Evolutionary conservation across 768 basidiomycete species (phyloP).

Genomic region (Leccinum rimulosum): DNA sequence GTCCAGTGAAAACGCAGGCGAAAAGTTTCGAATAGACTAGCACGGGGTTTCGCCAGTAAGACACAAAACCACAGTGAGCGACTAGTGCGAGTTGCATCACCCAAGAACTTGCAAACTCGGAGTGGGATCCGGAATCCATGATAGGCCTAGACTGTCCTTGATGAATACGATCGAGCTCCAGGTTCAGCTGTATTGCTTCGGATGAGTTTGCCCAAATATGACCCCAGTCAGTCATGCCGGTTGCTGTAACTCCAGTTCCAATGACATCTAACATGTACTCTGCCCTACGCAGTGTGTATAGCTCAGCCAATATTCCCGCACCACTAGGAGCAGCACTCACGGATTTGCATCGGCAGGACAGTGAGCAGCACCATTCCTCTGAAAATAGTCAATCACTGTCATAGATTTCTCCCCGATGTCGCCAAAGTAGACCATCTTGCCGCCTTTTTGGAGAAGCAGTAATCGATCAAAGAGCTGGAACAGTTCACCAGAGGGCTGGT

Average conservation of each 20-base stretch:
- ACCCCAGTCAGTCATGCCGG: slow-evolving; percentile 47
- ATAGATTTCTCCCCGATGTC: slow-evolving; percentile 27
- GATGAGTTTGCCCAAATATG: slow-evolving; percentile 45
- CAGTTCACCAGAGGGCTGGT: slow-evolving; percentile 44
- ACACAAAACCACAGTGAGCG: slow-evolving; percentile 29
- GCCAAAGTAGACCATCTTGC: slow-evolving; percentile 70
- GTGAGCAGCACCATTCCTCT: slow-evolving; percentile 20
- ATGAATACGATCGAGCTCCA: slow-evolving; percentile 45
- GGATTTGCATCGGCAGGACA: slow-evolving; percentile 24
- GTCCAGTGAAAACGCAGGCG: slow-evolving; percentile 32
- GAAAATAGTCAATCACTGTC: slow-evolving; percentile 23
- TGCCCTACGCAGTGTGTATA: slow-evolving; percentile 30
- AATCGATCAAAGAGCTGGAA: slow-evolving; percentile 54
- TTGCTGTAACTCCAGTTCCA: slow-evolving; percentile 53
- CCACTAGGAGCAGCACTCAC: slow-evolving; percentile 7
- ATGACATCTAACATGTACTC: slow-evolving; percentile 53
- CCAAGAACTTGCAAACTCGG: slow-evolving; percentile 41
- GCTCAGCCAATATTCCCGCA: background rate
- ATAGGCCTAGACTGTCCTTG: slow-evolving; percentile 30
- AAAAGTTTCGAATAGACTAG: slow-evolving; percentile 40
- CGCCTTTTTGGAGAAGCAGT: slow-evolving; percentile 49
- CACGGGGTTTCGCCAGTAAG: slow-evolving; percentile 41
- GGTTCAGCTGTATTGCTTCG: slow-evolving; percentile 36
- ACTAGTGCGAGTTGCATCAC: slow-evolving; percentile 34
- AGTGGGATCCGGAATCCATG: slow-evolving; percentile 19